Percentiles rank a stretch among this genome's conserved stretches.
These are phyloP conservation scores for Rosa hybrid DNA, from an alignment of 331 rosid species.

Conservation along the genomic window DNA sequence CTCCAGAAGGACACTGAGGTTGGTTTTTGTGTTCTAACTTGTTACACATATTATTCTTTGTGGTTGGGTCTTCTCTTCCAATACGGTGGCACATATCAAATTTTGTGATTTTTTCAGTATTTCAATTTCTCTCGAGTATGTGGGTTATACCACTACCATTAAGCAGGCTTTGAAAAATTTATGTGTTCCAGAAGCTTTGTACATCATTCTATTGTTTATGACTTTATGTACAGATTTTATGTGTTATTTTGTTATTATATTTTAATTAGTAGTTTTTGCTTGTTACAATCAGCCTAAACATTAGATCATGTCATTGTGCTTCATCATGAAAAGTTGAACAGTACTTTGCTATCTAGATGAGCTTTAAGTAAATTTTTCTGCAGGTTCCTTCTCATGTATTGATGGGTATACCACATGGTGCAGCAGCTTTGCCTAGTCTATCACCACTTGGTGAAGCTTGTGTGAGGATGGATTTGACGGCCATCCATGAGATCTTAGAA, in stretches of 20 bases:
- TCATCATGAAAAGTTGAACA: constrained; percentile 18
- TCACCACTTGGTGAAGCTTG: constrained; percentile 89
- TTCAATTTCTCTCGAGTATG: neutral
- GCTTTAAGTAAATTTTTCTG: constrained; percentile 24
- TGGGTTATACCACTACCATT: neutral
- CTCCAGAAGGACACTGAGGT: constrained; percentile 93
- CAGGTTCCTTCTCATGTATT: constrained; percentile 88
- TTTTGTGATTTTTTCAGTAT: neutral
- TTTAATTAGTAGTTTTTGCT: neutral
- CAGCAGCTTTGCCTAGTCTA: constrained; percentile 49
- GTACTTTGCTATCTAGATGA: constrained; percentile 30
- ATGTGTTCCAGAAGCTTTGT: neutral
- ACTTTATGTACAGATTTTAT: neutral
- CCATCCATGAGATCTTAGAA: constrained; percentile 85
- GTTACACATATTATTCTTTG: constrained; percentile 17
- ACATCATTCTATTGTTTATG: neutral
- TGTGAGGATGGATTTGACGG: constrained; percentile 74
- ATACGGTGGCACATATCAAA: neutral
- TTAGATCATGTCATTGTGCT: constrained; percentile 10
- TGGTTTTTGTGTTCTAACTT: constrained; percentile 21
- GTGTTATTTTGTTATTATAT: neutral
- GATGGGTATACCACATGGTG: constrained; percentile 75
- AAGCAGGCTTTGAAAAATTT: neutral
- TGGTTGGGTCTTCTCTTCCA: constrained; percentile 6
- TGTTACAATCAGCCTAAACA: constrained; percentile 13